Base-by-base conservation (phyloP, 345 rosid genomes). In the Populus pruinosa region DNA sequence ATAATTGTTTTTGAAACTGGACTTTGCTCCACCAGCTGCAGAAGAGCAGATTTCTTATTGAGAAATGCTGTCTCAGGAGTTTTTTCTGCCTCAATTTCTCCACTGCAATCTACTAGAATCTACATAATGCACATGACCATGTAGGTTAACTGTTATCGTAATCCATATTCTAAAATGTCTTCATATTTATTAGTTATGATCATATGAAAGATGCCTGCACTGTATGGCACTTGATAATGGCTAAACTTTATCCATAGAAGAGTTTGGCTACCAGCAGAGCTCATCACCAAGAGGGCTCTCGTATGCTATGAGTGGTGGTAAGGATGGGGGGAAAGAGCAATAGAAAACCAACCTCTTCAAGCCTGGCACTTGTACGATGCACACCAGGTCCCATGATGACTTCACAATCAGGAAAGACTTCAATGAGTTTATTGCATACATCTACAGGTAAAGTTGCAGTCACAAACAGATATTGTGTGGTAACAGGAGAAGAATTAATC, bases 51-150 rank as follows among this genome's bases (percentile, higher is more conserved):
- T 84, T 91, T 93, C 91, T 95, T 93, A 85, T 91, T 95, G 70
- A 74, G 63, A 83, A 95, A 95, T 25, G 99, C 97, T 12, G 88
- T 86, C 17, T 93, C 93, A 29, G 96, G 87, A 79, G 87, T 76
- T 80, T 83, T 93, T 70, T 86, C 93, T 27, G 90, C 71, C 78
- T 76, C 87, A 66, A 75, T 84, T 61, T 93, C 91, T 83, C 99
- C 99, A 73, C 96, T 91, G 88, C 98, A 95, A 87, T 95, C 98
- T 71, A 95, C 84, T 38, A 95, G 91, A 82, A 95, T 70, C 99
- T 95, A 88, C 56, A 86, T 44, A 35, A 72, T 50, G 47, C 74
- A 84, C 67, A 27, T 29, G 29, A 61, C 29, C 23, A 69, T 36
- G 68, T 76, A 4, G n/a, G 31, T 79, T 66, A 78, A 72, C 63